These are phyloP conservation scores for Tricholoma furcatifolium DNA, from an alignment of 768 basidiomycete genomes.

Conservation along the genomic window DNA sequence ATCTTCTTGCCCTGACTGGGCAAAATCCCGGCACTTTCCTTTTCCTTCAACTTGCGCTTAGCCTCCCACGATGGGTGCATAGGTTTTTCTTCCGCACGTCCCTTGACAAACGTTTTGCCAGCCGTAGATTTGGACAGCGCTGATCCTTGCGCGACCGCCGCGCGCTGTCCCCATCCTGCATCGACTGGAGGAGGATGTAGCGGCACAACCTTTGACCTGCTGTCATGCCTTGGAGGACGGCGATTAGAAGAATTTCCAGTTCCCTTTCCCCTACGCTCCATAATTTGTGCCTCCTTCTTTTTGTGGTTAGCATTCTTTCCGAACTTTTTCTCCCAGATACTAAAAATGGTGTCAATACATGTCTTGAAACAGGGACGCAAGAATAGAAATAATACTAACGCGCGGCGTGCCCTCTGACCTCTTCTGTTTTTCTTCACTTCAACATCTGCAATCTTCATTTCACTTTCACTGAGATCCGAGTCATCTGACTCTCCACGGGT, in stretches of 20 bases:
- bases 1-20: conserved; percentile 87
- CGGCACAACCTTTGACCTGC: conserved; percentile 13
- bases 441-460: conserved; percentile 50
- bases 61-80: conserved; percentile 98
- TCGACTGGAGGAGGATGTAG: conserved; percentile 22
- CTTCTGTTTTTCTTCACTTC: conserved; percentile 78
- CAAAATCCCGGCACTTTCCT: conserved; percentile 56
- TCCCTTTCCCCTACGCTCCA: neutral
- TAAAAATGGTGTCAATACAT: conserved; percentile 30
- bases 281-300: conserved; percentile 50
- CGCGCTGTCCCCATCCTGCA: conserved; percentile 26
- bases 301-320: conserved; percentile 91
- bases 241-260: conserved; percentile 3
- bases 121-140: conserved; percentile 2
- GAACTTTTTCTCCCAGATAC: conserved; percentile 98
- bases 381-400: conserved; percentile 56
- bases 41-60: conserved; percentile 77
- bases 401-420: conserved; percentile 90
- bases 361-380: neutral
- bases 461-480: conserved; percentile 73
- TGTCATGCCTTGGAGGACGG: neutral
- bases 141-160: conserved; percentile 9
- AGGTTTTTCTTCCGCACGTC: conserved; percentile 32
- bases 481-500: conserved; percentile 75
- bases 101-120: conserved; percentile 4